Evolutionary conservation across 306 rosid genomes (phyloP).

Genomic region (Prinsepia uniflora): DNA sequence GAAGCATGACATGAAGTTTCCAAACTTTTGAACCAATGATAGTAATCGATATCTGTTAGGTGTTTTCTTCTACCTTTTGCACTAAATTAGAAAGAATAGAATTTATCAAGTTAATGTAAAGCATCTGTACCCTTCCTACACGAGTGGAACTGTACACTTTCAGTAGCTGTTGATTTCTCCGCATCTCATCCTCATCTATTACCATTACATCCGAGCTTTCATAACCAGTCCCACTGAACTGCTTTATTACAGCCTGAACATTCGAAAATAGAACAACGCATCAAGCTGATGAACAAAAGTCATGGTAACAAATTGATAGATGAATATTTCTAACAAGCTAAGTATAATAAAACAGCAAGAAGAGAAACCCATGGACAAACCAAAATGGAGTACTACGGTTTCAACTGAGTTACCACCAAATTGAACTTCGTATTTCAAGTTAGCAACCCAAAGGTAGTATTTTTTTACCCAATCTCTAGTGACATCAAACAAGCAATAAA

Average conservation of each 20-base stretch:
- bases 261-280: not conserved
- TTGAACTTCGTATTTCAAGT: not conserved
- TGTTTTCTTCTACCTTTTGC: not conserved
- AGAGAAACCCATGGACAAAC: not conserved
- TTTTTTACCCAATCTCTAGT: not conserved
- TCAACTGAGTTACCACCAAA: not conserved
- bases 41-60: not conserved
- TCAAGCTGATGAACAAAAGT: not conserved
- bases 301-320: not conserved
- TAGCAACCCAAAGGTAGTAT: not conserved
- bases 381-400: not conserved
- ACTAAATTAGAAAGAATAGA: not conserved
- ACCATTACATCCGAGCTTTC: constrained; percentile 89
- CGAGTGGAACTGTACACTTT: constrained; percentile 82
- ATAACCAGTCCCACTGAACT: constrained; percentile 76
- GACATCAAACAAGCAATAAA: not conserved
- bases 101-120: not conserved
- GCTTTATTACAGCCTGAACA: constrained; percentile 85
- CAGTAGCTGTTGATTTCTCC: constrained; percentile 89
- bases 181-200: constrained; percentile 90
- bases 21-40: not conserved
- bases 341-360: not conserved
- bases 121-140: constrained; percentile 61
- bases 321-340: not conserved
- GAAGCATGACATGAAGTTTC: not conserved